phyloP scores from a whole-genome alignment of 352 stramenopile genomes.

The Phytopythium boreale region DNA sequence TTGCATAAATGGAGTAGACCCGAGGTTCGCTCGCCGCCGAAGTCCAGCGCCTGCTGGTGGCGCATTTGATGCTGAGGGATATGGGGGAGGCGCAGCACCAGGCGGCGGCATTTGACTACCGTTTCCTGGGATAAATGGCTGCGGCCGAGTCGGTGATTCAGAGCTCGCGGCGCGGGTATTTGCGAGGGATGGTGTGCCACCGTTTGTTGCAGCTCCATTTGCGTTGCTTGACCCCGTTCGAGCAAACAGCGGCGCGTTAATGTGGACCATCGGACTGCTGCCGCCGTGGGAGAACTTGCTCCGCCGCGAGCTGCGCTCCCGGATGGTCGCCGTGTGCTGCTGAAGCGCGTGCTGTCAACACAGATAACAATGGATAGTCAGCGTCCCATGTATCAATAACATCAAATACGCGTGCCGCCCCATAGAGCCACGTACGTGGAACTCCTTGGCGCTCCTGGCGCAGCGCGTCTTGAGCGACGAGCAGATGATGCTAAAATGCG shows the following conservation, averaged over 20 bases:
- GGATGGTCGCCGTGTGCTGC: conserved; percentile 62
- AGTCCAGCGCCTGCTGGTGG: conserved; percentile 28
- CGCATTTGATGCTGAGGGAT: conserved; percentile 4
- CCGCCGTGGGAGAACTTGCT: conserved; percentile 82
- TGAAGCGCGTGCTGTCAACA: conserved; percentile 51
- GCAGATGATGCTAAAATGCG: conserved; percentile 79
- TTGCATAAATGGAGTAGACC: conserved; percentile 74
- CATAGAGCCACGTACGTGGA: conserved; percentile 47
- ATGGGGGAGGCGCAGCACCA: background rate
- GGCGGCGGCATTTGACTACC: background rate
- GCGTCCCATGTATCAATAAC: background rate
- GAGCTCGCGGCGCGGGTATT: no score
- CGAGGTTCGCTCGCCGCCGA: conserved; percentile 61
- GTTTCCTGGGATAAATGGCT: background rate
- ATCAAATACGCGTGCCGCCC: background rate
- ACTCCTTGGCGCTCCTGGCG: conserved; percentile 76
- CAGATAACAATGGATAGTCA: conserved; percentile 7
- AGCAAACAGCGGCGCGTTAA: conserved; percentile 74
- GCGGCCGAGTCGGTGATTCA: background rate
- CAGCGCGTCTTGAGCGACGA: conserved; percentile 78
- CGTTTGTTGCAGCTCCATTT: background rate
- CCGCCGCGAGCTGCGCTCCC: conserved; percentile 67
- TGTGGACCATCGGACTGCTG: conserved; percentile 71
- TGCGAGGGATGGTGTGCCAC: background rate
- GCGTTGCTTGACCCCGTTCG: conserved; percentile 24